A percentile compares a stretch with the other conserved stretches of the same genome.
phyloP scores from a whole-genome alignment of 306 rosid species.

The Castanea sativa region DNA sequence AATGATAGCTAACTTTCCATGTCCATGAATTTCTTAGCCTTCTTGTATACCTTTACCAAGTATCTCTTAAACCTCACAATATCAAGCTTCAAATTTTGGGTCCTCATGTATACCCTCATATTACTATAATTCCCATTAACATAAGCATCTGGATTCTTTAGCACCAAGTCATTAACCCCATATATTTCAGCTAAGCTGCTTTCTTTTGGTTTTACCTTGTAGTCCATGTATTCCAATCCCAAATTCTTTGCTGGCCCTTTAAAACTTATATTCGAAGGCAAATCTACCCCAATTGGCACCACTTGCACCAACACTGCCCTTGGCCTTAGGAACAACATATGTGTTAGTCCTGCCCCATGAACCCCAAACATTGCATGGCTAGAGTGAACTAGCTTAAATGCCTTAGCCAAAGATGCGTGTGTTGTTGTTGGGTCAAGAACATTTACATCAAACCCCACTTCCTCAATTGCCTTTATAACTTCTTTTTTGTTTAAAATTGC shows the following conservation, averaged over 20 bases:
- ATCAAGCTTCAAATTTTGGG: no score
- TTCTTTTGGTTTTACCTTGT: conserved; percentile 28
- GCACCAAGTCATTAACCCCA: conserved; percentile 27
- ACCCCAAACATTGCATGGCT: conserved; percentile 49
- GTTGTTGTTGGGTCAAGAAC: conserved; percentile 28
- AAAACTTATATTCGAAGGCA: conserved; percentile 32
- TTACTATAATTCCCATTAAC: neutral
- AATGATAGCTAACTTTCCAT: no score
- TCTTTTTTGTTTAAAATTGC: conserved; percentile 26
- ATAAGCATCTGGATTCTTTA: neutral
- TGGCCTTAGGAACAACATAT: conserved; percentile 29
- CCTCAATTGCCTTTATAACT: conserved; percentile 7
- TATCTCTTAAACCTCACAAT: no score
- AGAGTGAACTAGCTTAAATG: conserved; percentile 18
- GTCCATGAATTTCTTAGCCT: no score
- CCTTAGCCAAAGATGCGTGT: neutral
- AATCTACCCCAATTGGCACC: conserved; percentile 44
- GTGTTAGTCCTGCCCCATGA: conserved; percentile 56
- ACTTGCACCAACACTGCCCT: conserved; percentile 42
- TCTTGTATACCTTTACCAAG: no score
- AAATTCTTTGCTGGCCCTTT: conserved; percentile 14
- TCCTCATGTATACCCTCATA: neutral
- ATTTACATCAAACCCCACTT: conserved; percentile 39
- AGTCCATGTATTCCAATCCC: conserved; percentile 36
- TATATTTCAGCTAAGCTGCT: conserved; percentile 25